Conservation (phyloP, 306 rosid species). For the Malus orientalis region DNA sequence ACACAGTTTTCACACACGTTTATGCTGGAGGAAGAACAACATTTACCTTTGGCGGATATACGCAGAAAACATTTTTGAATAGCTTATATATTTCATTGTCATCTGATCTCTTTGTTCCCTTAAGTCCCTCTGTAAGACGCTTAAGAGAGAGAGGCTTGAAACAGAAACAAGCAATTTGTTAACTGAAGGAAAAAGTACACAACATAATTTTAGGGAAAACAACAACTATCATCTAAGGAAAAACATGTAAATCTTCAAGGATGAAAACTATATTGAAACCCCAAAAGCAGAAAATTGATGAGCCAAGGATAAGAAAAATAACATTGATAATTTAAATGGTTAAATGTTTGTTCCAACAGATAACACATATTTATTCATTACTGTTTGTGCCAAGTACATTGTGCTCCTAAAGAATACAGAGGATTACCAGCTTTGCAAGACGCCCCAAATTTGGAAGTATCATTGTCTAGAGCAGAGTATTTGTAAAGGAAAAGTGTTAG, state of each 20-base stretch:
- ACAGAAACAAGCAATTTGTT: constrained; percentile 3
- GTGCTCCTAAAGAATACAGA: constrained; percentile 12
- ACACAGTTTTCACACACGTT: neutral
- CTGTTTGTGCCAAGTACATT: neutral
- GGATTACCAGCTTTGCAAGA: constrained; percentile 77
- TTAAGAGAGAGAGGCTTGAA: constrained; percentile 81
- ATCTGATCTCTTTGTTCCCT: constrained; percentile 61
- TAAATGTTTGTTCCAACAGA: no score
- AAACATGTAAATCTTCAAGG: neutral
- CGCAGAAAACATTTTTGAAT: constrained; percentile 63
- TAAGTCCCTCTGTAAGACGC: constrained; percentile 71
- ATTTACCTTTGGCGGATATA: constrained; percentile 79
- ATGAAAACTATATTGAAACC: neutral
- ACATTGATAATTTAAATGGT: neutral
- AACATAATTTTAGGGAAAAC: neutral
- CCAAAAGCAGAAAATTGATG: neutral
- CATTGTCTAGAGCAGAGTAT: constrained; percentile 56
- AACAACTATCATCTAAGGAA: neutral
- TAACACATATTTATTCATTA: neutral
- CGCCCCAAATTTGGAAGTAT: constrained; percentile 87
- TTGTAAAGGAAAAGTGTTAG: neutral
- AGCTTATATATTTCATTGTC: constrained; percentile 68
- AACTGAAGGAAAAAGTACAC: neutral
- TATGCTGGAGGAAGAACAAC: neutral
- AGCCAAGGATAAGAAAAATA: neutral